phyloP scores from a whole-genome alignment of 371 early-diverging fungal species.

The Haplosporangium sp. region DNA sequence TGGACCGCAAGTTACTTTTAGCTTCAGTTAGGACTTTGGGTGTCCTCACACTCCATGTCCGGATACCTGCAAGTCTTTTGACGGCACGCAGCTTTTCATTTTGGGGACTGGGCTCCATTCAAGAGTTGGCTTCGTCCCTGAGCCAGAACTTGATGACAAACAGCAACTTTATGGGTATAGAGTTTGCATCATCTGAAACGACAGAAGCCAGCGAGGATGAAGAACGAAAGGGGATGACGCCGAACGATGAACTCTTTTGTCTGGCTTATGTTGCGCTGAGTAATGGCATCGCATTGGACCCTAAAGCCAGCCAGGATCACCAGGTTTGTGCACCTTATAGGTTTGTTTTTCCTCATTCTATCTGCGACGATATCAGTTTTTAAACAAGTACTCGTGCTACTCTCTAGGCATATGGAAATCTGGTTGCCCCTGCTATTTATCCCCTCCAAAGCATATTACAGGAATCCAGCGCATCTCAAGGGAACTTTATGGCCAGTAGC shows the following conservation, averaged over 20 bases:
- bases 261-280: slow-evolving; percentile 36
- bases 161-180: slow-evolving; percentile 32
- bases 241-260: slow-evolving; percentile 33
- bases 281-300: slow-evolving; percentile 29
- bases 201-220: slow-evolving; percentile 7
- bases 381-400: neutral
- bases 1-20: slow-evolving; percentile 36
- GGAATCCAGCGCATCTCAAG: slow-evolving; percentile 22
- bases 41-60: slow-evolving; percentile 26
- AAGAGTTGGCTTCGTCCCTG: slow-evolving; percentile 22
- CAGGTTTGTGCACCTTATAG: slow-evolving; percentile 9
- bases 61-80: slow-evolving; percentile 19
- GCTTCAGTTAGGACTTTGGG: slow-evolving; percentile 18
- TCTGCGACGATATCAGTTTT: neutral
- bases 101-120: slow-evolving; percentile 34
- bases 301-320: slow-evolving; percentile 22
- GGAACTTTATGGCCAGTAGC: slow-evolving; percentile 5
- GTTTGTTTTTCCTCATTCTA: neutral
- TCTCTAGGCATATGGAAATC: slow-evolving; percentile 24
- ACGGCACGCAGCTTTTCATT: slow-evolving; percentile 11
- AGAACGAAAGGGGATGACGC: slow-evolving; percentile 25
- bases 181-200: slow-evolving; percentile 9
- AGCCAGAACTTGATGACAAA: slow-evolving; percentile 25
- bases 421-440: slow-evolving; percentile 39
- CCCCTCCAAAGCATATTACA: slow-evolving; percentile 37